Conservation (phyloP, 345 rosid species). For the Eucalyptus sp. region DNA sequence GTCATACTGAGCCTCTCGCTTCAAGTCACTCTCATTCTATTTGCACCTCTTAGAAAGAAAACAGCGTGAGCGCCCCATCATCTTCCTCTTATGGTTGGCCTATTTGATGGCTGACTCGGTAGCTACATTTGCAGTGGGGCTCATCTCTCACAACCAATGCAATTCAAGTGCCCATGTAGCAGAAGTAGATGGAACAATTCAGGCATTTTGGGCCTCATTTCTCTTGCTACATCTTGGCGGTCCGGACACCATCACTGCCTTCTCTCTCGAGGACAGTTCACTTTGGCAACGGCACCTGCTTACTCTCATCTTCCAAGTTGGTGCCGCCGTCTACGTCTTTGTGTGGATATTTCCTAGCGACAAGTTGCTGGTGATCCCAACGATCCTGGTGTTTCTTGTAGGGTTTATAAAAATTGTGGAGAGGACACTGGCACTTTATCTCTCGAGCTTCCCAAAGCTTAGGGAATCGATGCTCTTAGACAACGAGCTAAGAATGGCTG, state of each 20-base stretch:
- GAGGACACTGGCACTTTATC: not conserved
- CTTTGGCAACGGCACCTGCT: not conserved
- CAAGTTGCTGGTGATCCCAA: not conserved
- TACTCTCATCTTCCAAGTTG: not conserved
- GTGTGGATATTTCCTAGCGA: not conserved
- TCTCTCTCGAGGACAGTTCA: not conserved
- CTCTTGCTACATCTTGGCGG: not conserved
- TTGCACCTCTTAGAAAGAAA: not conserved
- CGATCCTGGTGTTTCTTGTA: not conserved
- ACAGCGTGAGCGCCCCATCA: fast-evolving
- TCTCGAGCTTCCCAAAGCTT: not conserved
- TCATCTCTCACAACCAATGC: not conserved
- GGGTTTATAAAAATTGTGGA: not conserved
- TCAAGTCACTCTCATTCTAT: fast-evolving
- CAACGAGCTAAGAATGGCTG: no score
- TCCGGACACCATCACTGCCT: not conserved
- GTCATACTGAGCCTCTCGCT: fast-evolving
- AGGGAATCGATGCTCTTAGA: not conserved
- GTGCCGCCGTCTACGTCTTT: not conserved
- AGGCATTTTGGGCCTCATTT: not conserved
- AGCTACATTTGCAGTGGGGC: fast-evolving
- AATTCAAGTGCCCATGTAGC: not conserved
- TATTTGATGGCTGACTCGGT: not conserved
- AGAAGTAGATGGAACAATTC: not conserved
- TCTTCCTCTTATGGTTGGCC: not conserved